These are phyloP conservation scores for Albophoma yamanashiensis DNA, from an alignment of 2,329 filamentous ascomycete species.

Conservation along the genomic window DNA sequence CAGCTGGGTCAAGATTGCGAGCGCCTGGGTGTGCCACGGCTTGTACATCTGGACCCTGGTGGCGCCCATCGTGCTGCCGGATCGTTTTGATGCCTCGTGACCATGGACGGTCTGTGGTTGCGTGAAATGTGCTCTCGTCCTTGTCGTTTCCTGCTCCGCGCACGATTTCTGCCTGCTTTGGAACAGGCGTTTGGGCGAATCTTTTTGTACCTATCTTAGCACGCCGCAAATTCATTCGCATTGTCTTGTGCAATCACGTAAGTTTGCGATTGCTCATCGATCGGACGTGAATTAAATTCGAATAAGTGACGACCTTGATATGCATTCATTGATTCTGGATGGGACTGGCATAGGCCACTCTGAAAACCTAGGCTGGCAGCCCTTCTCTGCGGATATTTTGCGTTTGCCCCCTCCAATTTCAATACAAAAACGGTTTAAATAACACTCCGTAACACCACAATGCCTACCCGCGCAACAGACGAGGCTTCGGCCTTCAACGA, in stretches of 20 bases:
- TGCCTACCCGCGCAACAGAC: background rate
- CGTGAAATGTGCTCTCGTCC: background rate
- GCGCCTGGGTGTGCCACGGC: slow-evolving; percentile 90
- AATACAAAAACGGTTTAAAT: background rate
- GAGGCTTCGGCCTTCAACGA: background rate
- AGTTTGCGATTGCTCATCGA: background rate
- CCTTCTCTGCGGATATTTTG: background rate
- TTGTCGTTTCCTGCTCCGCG: background rate
- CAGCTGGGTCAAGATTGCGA: slow-evolving; percentile 98
- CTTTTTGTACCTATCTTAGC: background rate
- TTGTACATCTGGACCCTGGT: slow-evolving; percentile 91
- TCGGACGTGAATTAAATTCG: background rate
- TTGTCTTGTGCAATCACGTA: no score
- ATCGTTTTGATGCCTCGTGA: slow-evolving; percentile 60
- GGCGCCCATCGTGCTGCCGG: slow-evolving; percentile 75
- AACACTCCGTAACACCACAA: background rate
- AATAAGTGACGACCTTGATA: background rate
- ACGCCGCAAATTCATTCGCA: background rate
- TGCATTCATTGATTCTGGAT: background rate
- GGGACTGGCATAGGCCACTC: background rate
- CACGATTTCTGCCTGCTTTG: background rate
- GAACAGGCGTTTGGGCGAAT: background rate
- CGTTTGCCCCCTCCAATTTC: background rate
- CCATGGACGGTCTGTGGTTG: background rate
- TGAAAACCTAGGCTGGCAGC: background rate